These are phyloP conservation scores for Trifolium subterraneum DNA, from an alignment of 306 rosid species.

Conservation along the genomic window DNA sequence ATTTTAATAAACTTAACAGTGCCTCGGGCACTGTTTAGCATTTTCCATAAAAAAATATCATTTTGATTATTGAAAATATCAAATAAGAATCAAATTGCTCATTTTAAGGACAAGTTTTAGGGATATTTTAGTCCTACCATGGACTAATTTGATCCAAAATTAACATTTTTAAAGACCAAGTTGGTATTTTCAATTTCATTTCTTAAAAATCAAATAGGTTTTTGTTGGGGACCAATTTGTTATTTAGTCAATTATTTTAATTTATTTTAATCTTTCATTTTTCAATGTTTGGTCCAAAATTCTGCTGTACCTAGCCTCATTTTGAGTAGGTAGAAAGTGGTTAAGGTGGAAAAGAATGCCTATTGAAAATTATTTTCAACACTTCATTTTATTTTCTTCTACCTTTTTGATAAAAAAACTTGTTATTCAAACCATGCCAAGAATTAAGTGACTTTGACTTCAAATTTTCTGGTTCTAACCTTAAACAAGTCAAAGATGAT, in stretches of 20 bases:
- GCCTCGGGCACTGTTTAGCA: too few species aligned
- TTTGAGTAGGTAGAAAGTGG: background rate
- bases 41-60: background rate
- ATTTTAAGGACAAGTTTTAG: background rate
- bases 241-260: background rate
- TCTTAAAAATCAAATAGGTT: background rate
- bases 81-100: background rate
- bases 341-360: background rate
- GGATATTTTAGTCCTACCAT: background rate
- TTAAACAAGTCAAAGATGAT: conserved; percentile 1
- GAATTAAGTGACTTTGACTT: conserved; percentile 14
- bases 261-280: background rate
- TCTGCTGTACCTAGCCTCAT: conserved; percentile 23
- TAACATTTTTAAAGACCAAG: background rate
- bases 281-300: conserved; percentile 17
- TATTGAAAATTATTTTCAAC: background rate
- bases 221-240: background rate
- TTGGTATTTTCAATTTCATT: background rate
- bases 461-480: background rate
- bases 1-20: too few species aligned
- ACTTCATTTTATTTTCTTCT: background rate
- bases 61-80: background rate
- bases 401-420: background rate
- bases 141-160: background rate
- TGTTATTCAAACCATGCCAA: background rate